Base-by-base conservation (phyloP, 129 eudicot species). In the Sambucus nigra region DNA sequence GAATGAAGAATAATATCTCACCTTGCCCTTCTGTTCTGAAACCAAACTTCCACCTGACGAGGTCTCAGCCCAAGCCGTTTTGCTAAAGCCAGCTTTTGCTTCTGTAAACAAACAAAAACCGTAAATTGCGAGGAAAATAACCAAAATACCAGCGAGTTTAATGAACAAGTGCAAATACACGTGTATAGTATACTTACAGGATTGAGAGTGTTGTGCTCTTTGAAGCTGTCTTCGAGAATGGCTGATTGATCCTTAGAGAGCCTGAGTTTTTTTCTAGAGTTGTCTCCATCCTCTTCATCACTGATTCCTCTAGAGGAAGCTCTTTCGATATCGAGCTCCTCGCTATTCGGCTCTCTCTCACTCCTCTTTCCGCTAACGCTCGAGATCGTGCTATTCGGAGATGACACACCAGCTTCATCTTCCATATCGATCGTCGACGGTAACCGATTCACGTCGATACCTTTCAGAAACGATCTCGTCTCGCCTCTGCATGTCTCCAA, bases 1-100 rank as follows among this genome's bases (percentile, higher is more conserved):
- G 1, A 49, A 15, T 13, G 6, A 4, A 31, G 38, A 0, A 41
- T 35, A 61, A 25, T 53, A 27, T 53, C 94, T 69, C 55, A 89
- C 97, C 97, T 82, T 67, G 98, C 98, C 69, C 98, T 81, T 39
- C 98, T 71, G 70, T 91, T 91, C 60, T 91, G 95, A 31, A 91
- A 91, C 98, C 98, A 91, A 24, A 91, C 98, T 62, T 91, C 98
- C 52, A 91, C 98, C 63, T 91, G 98, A 28, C 98, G 79, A 22
- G 98, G 89, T 63, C 95, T 85, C 27, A 91, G 51, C 10, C 95
- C 95, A 10, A 85, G 78, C 18, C 79, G 69, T 57, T 85, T 91
- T 0, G 95, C 88, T 61, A 91, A 61, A 63, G 94, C 94, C 60
- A 71, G 55, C 68, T 91, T 91, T 70, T 91, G 98, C 66, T 85